A percentile compares a stretch with the other conserved stretches of the same genome.
Evolutionary conservation across 768 basidiomycete species (phyloP).

Genomic region (Amanita thiersii): DNA sequence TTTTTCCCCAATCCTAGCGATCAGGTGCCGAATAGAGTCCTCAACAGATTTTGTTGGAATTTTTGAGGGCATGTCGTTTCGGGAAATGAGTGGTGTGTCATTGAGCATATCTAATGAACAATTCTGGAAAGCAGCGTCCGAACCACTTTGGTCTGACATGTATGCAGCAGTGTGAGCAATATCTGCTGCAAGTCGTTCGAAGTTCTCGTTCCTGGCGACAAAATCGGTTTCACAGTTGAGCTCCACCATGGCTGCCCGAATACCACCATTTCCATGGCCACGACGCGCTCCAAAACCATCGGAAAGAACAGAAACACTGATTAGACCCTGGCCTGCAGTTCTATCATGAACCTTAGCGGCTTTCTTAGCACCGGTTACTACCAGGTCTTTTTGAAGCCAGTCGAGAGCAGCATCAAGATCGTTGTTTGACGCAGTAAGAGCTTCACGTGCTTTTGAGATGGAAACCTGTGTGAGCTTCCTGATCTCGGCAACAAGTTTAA

Average conservation of each 20-base stretch:
- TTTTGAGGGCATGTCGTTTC: constrained; percentile 20
- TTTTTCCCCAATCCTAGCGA: constrained; percentile 77
- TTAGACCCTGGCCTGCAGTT: constrained; percentile 66
- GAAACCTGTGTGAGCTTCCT: constrained; percentile 78
- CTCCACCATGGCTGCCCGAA: constrained; percentile 84
- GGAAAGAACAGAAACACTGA: constrained; percentile 71
- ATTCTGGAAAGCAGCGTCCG: constrained; percentile 31
- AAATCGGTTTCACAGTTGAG: constrained; percentile 97
- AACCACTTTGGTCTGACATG: constrained; percentile 36
- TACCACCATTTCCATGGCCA: constrained; percentile 29
- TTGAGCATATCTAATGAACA: constrained; percentile 41
- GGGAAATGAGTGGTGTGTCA: constrained; percentile 62
- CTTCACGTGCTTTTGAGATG: constrained; percentile 82
- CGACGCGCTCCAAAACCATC: constrained; percentile 38
- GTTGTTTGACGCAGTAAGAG: constrained; percentile 67
- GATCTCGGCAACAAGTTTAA: constrained; percentile 79
- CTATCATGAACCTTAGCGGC: constrained; percentile 80
- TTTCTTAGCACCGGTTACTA: constrained; percentile 63
- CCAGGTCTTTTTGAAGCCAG: constrained; percentile 77
- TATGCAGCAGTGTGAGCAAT: constrained; percentile 83
- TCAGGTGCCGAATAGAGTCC: constrained; percentile 56
- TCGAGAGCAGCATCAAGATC: constrained; percentile 64
- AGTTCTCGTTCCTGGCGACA: constrained; percentile 80
- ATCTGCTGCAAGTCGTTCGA: constrained; percentile 65
- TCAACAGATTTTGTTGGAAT: constrained; percentile 41